Conservation (phyloP, 2,329 filamentous ascomycete species). For the Trichoderma citrinoviride region DNA sequence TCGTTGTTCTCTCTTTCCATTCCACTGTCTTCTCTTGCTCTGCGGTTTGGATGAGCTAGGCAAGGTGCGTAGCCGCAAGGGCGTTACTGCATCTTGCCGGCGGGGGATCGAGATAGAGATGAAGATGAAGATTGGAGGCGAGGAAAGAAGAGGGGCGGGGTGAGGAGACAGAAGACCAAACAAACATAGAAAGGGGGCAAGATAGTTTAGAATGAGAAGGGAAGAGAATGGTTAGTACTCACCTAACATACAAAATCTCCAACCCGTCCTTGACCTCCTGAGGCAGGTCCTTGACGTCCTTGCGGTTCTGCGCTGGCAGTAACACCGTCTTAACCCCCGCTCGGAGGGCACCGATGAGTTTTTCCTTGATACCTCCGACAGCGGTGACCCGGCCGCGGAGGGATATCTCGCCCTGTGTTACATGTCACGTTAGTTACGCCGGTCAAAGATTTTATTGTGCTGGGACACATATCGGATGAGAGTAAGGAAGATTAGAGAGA, state of each 20-base stretch:
- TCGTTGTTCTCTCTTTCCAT: background rate
- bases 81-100: constrained; percentile 3
- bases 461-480: background rate
- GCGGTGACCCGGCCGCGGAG: constrained; percentile 87
- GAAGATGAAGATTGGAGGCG: background rate
- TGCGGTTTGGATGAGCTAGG: background rate
- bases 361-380: constrained; percentile 98
- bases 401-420: constrained; percentile 62
- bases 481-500: no score
- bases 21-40: no score
- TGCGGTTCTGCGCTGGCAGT: constrained; percentile 81
- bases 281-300: constrained; percentile 88
- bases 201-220: background rate
- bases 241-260: constrained; percentile 86
- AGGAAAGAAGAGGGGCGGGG: background rate
- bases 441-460: constrained; percentile 4
- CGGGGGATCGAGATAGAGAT: background rate
- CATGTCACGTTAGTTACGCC: constrained; percentile 29
- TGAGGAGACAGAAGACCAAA: constrained; percentile 20
- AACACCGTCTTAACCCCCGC: constrained; percentile 94
- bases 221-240: constrained; percentile 30
- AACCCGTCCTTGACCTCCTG: constrained; percentile 83
- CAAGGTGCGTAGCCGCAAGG: background rate
- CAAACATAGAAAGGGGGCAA: background rate
- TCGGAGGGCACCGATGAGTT: constrained; percentile 87